A percentile compares a stretch with the other conserved stretches of the same genome.
Conservation (phyloP, 75 land plant genomes). For the Pinus tabuliformis region DNA sequence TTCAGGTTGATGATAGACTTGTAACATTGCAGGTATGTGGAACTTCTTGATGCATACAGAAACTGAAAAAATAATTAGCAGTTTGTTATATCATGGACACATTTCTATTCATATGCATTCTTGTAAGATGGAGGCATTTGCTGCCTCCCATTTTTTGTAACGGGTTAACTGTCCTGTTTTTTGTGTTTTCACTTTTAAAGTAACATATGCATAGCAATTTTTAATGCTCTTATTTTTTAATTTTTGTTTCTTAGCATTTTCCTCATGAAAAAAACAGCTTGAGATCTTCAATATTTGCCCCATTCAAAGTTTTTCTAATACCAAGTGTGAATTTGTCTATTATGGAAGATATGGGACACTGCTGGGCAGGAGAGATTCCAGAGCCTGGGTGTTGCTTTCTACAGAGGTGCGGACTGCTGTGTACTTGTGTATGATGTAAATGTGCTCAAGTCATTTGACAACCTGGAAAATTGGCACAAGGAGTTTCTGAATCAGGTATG, state of each 20-base stretch:
- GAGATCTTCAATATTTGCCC: neutral
- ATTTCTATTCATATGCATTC: neutral
- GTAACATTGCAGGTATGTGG: constrained; percentile 66
- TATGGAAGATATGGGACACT: constrained; percentile 88
- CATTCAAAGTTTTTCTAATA: neutral
- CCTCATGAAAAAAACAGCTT: neutral
- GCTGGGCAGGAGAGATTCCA: constrained; percentile 95
- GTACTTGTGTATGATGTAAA: constrained; percentile 81
- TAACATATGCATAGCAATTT: neutral
- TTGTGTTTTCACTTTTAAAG: neutral
- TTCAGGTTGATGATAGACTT: constrained; percentile 54
- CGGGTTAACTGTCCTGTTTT: neutral
- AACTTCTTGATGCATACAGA: neutral
- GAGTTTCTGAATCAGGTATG: constrained; percentile 70
- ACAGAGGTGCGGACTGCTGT: constrained; percentile 81
- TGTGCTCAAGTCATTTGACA: constrained; percentile 53
- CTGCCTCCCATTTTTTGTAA: neutral
- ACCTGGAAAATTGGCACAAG: constrained; percentile 49
- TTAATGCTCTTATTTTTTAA: neutral
- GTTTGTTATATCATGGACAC: neutral
- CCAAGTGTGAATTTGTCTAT: neutral
- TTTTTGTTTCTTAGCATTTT: neutral
- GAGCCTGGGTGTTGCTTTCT: constrained; percentile 72
- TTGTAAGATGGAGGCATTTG: neutral
- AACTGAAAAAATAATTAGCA: neutral